Evolutionary conservation across 345 rosid species (phyloP).

Genomic region (Ceriops tagal): DNA sequence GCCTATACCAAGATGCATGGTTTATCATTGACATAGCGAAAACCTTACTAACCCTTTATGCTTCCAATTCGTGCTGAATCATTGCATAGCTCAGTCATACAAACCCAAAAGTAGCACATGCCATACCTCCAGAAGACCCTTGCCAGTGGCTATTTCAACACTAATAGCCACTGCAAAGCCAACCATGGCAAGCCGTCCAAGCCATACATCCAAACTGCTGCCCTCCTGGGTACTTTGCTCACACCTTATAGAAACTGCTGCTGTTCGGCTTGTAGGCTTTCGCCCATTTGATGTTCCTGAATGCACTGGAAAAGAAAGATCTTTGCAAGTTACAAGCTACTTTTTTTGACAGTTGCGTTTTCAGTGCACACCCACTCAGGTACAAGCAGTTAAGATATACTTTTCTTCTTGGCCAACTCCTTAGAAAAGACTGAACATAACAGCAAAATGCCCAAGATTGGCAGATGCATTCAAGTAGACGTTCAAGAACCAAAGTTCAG

Average conservation of each 20-base stretch:
- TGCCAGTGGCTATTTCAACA: constrained; percentile 78
- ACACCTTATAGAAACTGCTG: constrained; percentile 53
- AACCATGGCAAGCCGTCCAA: constrained; percentile 74
- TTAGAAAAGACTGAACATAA: too few species aligned
- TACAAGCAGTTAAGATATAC: too few species aligned
- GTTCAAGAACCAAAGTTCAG: too few species aligned
- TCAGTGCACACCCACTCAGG: too few species aligned
- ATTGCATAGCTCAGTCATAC: not conserved
- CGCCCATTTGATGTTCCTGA: constrained; percentile 29
- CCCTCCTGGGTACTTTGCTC: constrained; percentile 56
- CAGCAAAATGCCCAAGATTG: too few species aligned
- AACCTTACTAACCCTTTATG: not conserved
- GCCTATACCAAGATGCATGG: not conserved
- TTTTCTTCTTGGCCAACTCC: too few species aligned
- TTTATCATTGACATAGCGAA: not conserved
- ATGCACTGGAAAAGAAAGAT: constrained; percentile 28
- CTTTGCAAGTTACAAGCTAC: constrained; percentile 9
- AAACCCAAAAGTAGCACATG: not conserved
- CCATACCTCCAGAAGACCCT: constrained; percentile 83
- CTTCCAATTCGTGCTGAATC: not conserved
- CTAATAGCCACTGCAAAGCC: constrained; percentile 77
- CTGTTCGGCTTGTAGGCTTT: constrained; percentile 30
- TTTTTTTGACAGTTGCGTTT: not conserved
- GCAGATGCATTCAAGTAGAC: too few species aligned
- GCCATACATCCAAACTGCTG: constrained; percentile 77